Percentiles rank a stretch among this genome's conserved stretches.
Conservation (phyloP, 352 stramenopile species). For the Globisporangium rhizosaccharum region DNA sequence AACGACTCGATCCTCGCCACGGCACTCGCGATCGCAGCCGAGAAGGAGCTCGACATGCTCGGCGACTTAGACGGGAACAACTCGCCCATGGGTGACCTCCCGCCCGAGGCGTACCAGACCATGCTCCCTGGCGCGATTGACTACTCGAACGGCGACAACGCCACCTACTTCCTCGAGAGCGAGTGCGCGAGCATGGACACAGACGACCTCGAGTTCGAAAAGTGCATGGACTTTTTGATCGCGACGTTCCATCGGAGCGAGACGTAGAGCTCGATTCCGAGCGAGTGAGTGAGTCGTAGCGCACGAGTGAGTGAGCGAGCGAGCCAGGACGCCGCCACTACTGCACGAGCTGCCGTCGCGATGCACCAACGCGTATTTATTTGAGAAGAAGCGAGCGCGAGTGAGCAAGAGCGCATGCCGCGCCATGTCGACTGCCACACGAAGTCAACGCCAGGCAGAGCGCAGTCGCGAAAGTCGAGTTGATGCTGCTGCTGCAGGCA, state of each 20-base stretch:
- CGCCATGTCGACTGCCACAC: too few relatives aligned
- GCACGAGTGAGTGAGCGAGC: not conserved
- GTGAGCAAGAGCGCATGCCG: conserved; percentile 1
- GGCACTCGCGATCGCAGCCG: conserved; percentile 63
- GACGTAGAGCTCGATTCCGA: conserved; percentile 11
- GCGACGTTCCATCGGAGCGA: conserved; percentile 58
- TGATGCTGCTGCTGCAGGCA: too few relatives aligned
- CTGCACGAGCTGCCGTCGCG: not conserved
- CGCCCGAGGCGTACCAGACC: conserved; percentile 41
- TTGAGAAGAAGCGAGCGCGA: not conserved
- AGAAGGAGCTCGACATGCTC: conserved; percentile 66
- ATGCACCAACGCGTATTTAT: conserved; percentile 14
- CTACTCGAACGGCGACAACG: conserved; percentile 37
- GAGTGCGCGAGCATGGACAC: conserved; percentile 31
- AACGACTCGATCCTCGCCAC: conserved; percentile 77
- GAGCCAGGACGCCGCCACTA: not conserved
- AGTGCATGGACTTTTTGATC: conserved; percentile 81
- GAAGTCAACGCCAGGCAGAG: too few relatives aligned
- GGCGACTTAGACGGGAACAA: conserved; percentile 32
- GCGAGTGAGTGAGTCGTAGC: too few relatives aligned
- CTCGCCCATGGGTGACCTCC: conserved; percentile 23
- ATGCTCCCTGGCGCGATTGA: conserved; percentile 43
- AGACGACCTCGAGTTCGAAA: conserved; percentile 68
- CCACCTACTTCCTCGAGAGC: conserved; percentile 42
- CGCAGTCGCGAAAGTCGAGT: too few relatives aligned